A percentile compares a stretch with the other conserved stretches of the same genome.
phyloP scores from a whole-genome alignment of 164 flowering plant genomes.

The Amborella trichopoda region DNA sequence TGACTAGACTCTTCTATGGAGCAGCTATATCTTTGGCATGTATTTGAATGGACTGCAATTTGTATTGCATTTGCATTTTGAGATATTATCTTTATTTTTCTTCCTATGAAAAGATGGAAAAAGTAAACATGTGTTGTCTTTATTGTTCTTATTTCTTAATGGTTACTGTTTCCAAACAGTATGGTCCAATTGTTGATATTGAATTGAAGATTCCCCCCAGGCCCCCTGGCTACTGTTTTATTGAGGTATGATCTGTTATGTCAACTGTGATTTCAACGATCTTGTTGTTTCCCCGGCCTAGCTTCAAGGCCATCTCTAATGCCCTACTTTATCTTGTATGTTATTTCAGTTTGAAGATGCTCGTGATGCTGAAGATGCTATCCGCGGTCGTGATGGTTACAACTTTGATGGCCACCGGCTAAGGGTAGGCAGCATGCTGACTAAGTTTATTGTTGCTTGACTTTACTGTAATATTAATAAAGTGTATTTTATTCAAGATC shows the following conservation, averaged over 20 bases:
- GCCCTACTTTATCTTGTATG: neutral
- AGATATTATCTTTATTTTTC: no score
- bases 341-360: conserved; percentile 73
- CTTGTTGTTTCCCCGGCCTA: neutral
- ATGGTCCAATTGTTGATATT: conserved; percentile 68
- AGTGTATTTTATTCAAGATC: no score
- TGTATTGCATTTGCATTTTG: no score
- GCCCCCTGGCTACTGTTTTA: conserved; percentile 87
- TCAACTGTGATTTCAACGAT: neutral
- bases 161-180: conserved; percentile 21
- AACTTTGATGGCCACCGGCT: conserved; percentile 84
- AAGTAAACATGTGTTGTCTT: no score
- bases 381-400: conserved; percentile 97
- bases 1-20: no score
- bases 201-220: conserved; percentile 83
- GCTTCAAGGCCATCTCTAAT: no score
- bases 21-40: no score
- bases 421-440: conserved; percentile 70
- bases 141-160: neutral
- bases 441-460: neutral
- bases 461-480: no score
- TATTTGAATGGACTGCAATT: no score
- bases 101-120: no score
- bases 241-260: conserved; percentile 37
- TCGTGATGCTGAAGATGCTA: conserved; percentile 97